Conservation (phyloP, 768 basidiomycete genomes). For the Russula foetens region DNA sequence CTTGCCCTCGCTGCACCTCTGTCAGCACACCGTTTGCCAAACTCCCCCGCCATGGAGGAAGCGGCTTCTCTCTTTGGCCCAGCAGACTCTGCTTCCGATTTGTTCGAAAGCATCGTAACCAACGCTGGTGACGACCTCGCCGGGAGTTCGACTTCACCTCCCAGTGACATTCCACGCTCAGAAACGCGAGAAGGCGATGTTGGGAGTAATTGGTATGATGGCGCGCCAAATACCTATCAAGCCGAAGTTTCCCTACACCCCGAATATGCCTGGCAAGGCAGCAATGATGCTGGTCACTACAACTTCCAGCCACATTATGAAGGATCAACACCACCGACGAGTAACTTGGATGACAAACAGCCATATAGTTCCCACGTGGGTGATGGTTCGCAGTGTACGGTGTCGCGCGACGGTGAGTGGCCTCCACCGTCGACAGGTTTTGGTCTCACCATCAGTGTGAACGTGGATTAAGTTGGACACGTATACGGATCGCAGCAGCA, state of each 20-base stretch:
- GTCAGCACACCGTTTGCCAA: not conserved
- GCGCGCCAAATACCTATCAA: constrained; percentile 3
- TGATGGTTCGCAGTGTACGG: constrained; percentile 1
- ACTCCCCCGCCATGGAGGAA: constrained; percentile 66
- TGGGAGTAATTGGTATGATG: not conserved
- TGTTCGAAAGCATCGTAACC: constrained; percentile 27
- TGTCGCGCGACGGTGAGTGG: constrained; percentile 14
- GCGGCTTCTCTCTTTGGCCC: constrained; percentile 76
- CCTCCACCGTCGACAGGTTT: not conserved
- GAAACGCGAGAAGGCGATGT: not conserved
- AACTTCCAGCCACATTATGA: constrained; percentile 7
- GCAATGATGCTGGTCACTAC: not conserved
- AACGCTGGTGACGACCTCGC: not conserved
- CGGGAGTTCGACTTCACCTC: not conserved
- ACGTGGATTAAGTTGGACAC: not conserved
- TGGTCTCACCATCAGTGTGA: not conserved
- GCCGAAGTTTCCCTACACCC: not conserved
- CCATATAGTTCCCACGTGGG: not conserved
- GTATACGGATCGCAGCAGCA: constrained; percentile 1
- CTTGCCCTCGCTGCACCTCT: constrained; percentile 26
- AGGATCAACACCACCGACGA: not conserved
- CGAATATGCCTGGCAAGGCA: constrained; percentile 7
- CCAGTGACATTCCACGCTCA: not conserved
- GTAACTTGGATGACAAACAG: not conserved
- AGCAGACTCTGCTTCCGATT: constrained; percentile 42